Conservation (phyloP, 306 rosid species). For the Pachyrhizus erosus region DNA sequence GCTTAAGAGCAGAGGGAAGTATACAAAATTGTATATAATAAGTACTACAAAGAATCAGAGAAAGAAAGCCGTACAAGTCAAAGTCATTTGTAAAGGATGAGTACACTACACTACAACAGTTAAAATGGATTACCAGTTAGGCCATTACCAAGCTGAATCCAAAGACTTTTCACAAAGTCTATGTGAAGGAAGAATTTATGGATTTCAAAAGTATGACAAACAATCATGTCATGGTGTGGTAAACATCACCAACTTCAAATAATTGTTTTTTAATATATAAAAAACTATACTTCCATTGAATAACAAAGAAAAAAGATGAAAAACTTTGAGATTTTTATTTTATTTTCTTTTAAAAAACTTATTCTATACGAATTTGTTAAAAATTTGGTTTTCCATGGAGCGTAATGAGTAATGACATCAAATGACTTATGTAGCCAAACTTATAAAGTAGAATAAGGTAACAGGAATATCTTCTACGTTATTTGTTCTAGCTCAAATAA, state of each 20-base stretch:
- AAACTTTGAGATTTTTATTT: background rate
- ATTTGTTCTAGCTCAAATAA: constrained; percentile 12
- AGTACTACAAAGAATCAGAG: constrained; percentile 10
- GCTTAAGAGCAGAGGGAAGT: background rate
- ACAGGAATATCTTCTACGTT: background rate
- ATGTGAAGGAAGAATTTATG: constrained; percentile 3
- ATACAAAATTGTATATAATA: background rate
- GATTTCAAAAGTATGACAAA: constrained; percentile 3
- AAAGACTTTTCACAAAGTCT: background rate
- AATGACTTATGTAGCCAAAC: background rate
- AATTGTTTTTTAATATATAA: background rate
- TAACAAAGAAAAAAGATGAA: background rate
- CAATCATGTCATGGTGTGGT: background rate
- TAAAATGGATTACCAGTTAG: background rate
- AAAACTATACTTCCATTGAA: background rate
- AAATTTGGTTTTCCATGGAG: background rate
- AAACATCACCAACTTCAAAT: constrained; percentile 15
- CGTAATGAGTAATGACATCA: background rate
- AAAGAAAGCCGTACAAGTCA: background rate
- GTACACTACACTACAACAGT: constrained; percentile 5
- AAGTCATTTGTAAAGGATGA: constrained; percentile 1
- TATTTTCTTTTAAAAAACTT: background rate
- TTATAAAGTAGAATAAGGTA: background rate
- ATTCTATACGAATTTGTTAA: background rate
- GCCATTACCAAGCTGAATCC: background rate